phyloP scores from a whole-genome alignment of 176 grass and related monocot species.

The Eleusine coracana region DNA sequence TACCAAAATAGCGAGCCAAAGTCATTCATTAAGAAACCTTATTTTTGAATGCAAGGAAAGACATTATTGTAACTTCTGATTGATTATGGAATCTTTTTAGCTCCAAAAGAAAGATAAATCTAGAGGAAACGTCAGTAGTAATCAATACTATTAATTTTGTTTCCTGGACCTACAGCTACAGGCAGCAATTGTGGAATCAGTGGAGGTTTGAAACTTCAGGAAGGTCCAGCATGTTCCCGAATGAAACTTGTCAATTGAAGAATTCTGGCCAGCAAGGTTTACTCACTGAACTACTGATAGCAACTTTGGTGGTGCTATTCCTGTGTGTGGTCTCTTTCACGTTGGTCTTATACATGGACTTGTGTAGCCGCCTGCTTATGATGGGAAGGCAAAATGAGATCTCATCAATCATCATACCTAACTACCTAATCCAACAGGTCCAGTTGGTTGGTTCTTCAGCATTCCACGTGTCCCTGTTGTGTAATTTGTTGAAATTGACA shows the following conservation, averaged over 20 bases:
- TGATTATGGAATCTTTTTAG: background rate
- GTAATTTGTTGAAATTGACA: slow-evolving; percentile 1
- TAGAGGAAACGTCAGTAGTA: background rate
- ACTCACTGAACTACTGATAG: slow-evolving; percentile 2
- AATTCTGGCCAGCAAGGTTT: slow-evolving; percentile 32
- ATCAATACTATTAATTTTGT: background rate
- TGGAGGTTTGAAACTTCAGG: slow-evolving; percentile 29
- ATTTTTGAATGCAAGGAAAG: background rate
- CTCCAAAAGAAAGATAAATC: background rate
- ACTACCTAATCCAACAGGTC: slow-evolving; percentile 11
- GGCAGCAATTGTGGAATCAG: background rate
- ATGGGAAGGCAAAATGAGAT: slow-evolving; percentile 23
- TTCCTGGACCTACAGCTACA: background rate
- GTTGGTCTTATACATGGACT: background rate
- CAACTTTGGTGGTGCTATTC: slow-evolving; percentile 4
- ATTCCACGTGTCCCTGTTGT: slow-evolving; percentile 19
- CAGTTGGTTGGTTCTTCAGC: slow-evolving; percentile 29
- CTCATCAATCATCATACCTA: slow-evolving; percentile 24
- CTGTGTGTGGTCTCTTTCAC: slow-evolving; percentile 24
- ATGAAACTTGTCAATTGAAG: background rate
- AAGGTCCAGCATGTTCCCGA: slow-evolving; percentile 14
- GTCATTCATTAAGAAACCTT: background rate
- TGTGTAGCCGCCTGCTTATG: slow-evolving; percentile 10
- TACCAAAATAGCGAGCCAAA: background rate
- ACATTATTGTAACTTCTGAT: background rate